These are phyloP conservation scores for Metarhizium robertsii DNA, from an alignment of 2,329 filamentous ascomycete genomes.

Conservation along the genomic window DNA sequence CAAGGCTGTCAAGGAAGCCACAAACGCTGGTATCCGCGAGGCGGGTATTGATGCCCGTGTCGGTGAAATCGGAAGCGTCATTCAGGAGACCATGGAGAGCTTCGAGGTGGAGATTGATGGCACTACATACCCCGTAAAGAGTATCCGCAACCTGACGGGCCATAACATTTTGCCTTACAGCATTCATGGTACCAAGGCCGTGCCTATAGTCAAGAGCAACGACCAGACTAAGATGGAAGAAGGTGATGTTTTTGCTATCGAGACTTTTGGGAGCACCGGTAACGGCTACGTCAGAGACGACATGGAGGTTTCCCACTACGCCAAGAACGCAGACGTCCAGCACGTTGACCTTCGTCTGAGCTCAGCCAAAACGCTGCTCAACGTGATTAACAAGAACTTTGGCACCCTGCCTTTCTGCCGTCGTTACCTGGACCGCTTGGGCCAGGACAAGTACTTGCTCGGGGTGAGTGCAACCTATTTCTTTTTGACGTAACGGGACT, in stretches of 20 bases:
- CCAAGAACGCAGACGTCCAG: conserved; percentile 60
- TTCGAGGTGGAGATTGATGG: conserved; percentile 82
- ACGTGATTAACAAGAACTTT: conserved; percentile 92
- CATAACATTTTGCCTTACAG: conserved; percentile 84
- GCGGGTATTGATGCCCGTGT: conserved; percentile 88
- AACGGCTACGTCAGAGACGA: conserved; percentile 83
- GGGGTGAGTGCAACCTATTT: conserved; percentile 47
- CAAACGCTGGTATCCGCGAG: conserved; percentile 73
- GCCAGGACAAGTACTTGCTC: conserved; percentile 87
- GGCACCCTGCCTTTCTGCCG: conserved; percentile 86
- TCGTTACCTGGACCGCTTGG: conserved; percentile 84
- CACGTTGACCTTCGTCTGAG: conserved; percentile 68
- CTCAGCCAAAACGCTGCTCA: conserved; percentile 78
- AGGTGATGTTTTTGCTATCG: conserved; percentile 88
- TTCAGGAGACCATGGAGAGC: conserved; percentile 89
- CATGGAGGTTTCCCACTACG: conserved; percentile 86
- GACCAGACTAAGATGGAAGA: conserved; percentile 97
- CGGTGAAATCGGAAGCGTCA: conserved; percentile 71
- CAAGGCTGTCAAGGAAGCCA: conserved; percentile 63
- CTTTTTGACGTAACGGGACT: conserved; percentile 6
- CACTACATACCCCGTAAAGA: conserved; percentile 69
- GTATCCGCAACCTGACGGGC: conserved; percentile 78
- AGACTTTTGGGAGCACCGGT: conserved; percentile 91
- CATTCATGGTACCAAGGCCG: conserved; percentile 88
- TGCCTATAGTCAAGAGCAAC: conserved; percentile 83